Evolutionary conservation across 768 basidiomycete species (phyloP).

Genomic region (Podaxis sp.): DNA sequence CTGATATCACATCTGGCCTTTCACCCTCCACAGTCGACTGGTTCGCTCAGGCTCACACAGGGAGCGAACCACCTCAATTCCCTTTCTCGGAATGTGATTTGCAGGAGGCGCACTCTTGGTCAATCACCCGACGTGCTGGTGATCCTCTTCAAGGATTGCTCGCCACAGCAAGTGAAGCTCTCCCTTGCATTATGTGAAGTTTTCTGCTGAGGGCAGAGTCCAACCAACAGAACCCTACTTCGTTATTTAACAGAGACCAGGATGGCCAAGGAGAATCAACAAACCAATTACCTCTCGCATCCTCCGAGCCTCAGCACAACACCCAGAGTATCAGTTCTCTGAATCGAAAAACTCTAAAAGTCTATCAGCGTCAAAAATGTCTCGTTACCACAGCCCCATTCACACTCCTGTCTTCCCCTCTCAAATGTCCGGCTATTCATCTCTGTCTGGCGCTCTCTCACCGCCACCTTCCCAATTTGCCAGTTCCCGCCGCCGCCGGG

Average conservation of each 20-base stretch:
- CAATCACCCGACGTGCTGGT: slow-evolving; percentile 10
- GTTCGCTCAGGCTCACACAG: background rate
- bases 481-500: slow-evolving; percentile 33
- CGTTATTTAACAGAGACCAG: background rate
- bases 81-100: slow-evolving; percentile 1
- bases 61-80: background rate
- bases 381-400: slow-evolving; percentile 39
- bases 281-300: background rate
- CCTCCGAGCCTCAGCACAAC: background rate
- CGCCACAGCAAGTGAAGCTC: background rate
- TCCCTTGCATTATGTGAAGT: slow-evolving; percentile 3
- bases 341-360: slow-evolving; percentile 1
- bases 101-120: background rate
- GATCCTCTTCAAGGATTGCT: slow-evolving; percentile 4
- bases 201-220: background rate
- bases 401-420: slow-evolving; percentile 36
- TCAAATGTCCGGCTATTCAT: slow-evolving; percentile 28
- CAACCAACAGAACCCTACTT: background rate
- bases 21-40: background rate
- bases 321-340: background rate
- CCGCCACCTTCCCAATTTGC: slow-evolving; percentile 23
- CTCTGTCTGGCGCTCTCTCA: slow-evolving; percentile 28
- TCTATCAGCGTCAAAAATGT: slow-evolving; percentile 2
- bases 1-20: background rate
- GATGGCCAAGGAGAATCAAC: background rate